Evolutionary conservation across 805 yeast species (phyloP), one percentile per base, ranked within the genome.

Genomic region (Saccharomycopsis oosterbeekiorum): DNA sequence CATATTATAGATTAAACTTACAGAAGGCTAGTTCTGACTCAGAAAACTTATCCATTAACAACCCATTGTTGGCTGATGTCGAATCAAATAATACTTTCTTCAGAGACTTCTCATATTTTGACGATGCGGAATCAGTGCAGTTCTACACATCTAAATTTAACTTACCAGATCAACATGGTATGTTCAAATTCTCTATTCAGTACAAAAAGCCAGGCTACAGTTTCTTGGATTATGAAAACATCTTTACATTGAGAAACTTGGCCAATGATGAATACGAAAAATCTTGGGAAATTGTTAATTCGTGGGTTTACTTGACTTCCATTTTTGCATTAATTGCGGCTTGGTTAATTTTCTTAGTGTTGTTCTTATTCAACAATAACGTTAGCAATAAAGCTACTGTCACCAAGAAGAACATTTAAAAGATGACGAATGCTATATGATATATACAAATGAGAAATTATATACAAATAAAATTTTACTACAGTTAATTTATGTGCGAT

Each of bases 81-180:
- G 62, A 51, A n/a, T 19, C 57, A 11, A 63, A 63, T 56, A 56
- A 47, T 42, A 63, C 65, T 9, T 61, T 59, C 41, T 59, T 41
- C 43, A 17, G 36, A 9, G 34, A 37, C 17, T n/a, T 43, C 12
- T 19, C 21, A 41, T n/a, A 14, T 4, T 21, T 15, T 21, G 34
- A 43, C 17, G 29, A 41, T 12, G 29, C 42, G 14, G 12, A 34
- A 11, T 24, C 34, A n/a, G 43, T 54, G 24, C 64, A 61, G 24
- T 63, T 59, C 42, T 63, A 63, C 36, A 56, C 63, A 11, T 26
- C 74, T 15, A 74, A 76, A 59, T 90, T 94, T 73, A 80, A 79
- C 56, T 74, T 90, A 43, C 99, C 99, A 24, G 97, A 93, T 73
- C 97, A 91, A 69, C 97, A 94, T 73, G 99, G 99, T 61, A 88